These are phyloP conservation scores for Cladobotryum protrusum DNA, from an alignment of 2,329 filamentous ascomycete species.

Conservation along the genomic window DNA sequence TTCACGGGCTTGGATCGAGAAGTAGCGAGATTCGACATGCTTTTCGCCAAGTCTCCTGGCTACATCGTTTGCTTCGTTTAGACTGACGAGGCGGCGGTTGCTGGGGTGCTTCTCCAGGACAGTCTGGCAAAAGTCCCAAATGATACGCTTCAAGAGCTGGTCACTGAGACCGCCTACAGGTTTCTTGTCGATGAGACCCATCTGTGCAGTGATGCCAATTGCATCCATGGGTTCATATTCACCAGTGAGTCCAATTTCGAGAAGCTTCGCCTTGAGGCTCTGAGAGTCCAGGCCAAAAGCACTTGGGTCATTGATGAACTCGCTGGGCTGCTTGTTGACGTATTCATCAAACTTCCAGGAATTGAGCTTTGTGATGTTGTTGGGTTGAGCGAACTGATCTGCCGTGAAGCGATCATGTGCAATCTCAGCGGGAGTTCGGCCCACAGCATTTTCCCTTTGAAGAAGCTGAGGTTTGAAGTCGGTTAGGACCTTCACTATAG, in stretches of 20 bases:
- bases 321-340: conserved; percentile 5
- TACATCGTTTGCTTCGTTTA: conserved; percentile 54
- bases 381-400: conserved; percentile 25
- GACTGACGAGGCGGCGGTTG: conserved; percentile 45
- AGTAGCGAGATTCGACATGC: conserved; percentile 33
- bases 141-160: conserved; percentile 15
- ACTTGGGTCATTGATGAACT: conserved; percentile 1
- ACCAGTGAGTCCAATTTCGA: conserved; percentile 22
- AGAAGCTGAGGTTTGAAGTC: conserved; percentile 53
- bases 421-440: conserved; percentile 65
- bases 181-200: conserved; percentile 19
- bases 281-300: conserved; percentile 14
- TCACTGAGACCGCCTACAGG: background rate
- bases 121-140: conserved; percentile 30
- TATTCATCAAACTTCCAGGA: conserved; percentile 12
- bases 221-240: conserved; percentile 22
- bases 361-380: conserved; percentile 1
- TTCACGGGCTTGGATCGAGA: conserved; percentile 24
- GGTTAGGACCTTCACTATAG: conserved; percentile 42
- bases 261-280: conserved; percentile 16
- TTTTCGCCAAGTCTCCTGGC: conserved; percentile 49
- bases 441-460: conserved; percentile 68
- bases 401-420: conserved; percentile 50
- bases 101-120: conserved; percentile 25
- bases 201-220: conserved; percentile 19